Evolutionary conservation across 768 basidiomycete genomes (phyloP), one percentile per base, ranked within the genome.

Genomic region (Boletus huronensis): DNA sequence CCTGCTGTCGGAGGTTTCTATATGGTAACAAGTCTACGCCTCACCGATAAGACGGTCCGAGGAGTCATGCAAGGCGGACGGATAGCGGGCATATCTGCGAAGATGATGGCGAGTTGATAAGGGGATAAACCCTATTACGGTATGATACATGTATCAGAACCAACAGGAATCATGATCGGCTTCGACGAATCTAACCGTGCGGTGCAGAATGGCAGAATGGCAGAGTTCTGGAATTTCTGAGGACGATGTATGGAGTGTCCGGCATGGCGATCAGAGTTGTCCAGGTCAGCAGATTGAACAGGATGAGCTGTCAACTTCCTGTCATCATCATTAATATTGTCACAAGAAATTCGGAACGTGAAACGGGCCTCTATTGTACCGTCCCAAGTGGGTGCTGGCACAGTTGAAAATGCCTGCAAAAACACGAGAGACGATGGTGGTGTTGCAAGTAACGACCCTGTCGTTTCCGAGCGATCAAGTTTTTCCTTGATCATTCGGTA

Each of bases 21-120:
- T 56, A 40, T 43, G 29, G 53, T n/a, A 60, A 32, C 36, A 13
- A 19, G 16, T 32, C 14, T 59, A 14, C 58, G 58, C 58, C 58
- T n/a, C n/a, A n/a, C n/a, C n/a, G n/a, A 54, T 8, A 9, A n/a
- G 41, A 36, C 13, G 9, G 14, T 44, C 34, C 36, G 41, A 36
- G 53, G 35, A 52, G 9, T 16, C 11, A 14, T 13, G 25, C 41
- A 6, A 13, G 11, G 53, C 31, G 56, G 43, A 7, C 34, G 29
- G 21, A 58, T 23, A 23, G 46, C 50, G 50, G 50, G 6, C 28
- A 16, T 28, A 23, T 40, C n/a, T 21, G 14, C 11, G 8, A 19
- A 29, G 28, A n/a, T 28, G 19, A 31, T 19, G 45, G 7, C 31
- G 19, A 26, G 44, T 51, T 3, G 44, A 47, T 51, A 50, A 42